Percentiles rank a stretch among this genome's conserved stretches.
phyloP scores from a whole-genome alignment of 202 grass and related monocot genomes.

The Elaeis oleifera region DNA sequence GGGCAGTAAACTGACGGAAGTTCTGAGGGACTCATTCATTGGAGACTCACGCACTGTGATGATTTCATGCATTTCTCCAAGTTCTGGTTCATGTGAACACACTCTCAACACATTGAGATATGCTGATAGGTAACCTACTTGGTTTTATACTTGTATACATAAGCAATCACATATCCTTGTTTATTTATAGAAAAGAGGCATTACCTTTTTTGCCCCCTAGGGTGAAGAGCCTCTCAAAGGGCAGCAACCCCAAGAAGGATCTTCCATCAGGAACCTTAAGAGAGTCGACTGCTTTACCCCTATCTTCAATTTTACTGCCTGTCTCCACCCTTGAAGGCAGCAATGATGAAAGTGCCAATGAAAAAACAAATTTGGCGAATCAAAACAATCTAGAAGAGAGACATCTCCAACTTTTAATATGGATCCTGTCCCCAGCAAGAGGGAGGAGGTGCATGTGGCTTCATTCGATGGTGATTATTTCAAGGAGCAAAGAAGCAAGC shows the following conservation, averaged over 20 bases:
- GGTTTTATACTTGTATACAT: constrained; percentile 3
- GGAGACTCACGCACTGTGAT: constrained; percentile 96
- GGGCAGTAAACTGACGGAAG: constrained; percentile 98
- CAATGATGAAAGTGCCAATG: constrained; percentile 36
- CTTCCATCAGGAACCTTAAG: constrained; percentile 40
- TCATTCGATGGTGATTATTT: constrained; percentile 28
- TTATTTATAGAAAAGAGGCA: background rate
- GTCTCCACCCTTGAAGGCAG: constrained; percentile 37
- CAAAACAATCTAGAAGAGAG: constrained; percentile 57
- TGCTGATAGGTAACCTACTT: constrained; percentile 71
- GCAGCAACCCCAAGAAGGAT: constrained; percentile 70
- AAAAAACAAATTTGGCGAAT: constrained; percentile 57
- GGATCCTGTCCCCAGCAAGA: constrained; percentile 42
- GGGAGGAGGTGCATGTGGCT: constrained; percentile 25
- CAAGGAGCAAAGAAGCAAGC: constrained; percentile 39
- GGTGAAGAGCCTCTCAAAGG: constrained; percentile 96
- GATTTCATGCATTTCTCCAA: constrained; percentile 98
- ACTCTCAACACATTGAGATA: constrained; percentile 98
- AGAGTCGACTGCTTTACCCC: constrained; percentile 48
- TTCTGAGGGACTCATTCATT: constrained; percentile 88
- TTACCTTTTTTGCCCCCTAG: constrained; percentile 27
- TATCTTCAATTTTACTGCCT: constrained; percentile 39
- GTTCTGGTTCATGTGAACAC: constrained; percentile 95
- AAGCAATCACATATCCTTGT: background rate
- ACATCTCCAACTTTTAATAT: constrained; percentile 28